These are phyloP conservation scores for Auxenochlorella pyrenoidosa DNA, from an alignment of 139 green algal species.

Conservation along the genomic window DNA sequence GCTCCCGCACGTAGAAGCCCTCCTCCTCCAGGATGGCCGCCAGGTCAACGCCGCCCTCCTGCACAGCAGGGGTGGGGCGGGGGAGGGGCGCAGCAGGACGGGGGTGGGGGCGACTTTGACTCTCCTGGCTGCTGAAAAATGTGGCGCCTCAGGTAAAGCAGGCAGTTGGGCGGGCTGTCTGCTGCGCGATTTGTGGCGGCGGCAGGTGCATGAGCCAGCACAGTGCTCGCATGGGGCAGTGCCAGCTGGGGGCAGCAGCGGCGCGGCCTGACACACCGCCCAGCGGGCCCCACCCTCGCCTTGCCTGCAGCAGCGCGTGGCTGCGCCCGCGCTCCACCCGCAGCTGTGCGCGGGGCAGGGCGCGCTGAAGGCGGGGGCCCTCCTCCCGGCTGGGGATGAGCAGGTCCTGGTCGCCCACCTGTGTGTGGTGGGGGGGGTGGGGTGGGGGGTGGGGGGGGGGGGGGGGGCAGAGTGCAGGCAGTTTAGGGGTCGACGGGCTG, in stretches of 20 bases:
- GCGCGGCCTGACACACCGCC: too few relatives aligned
- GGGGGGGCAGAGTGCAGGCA: too few relatives aligned
- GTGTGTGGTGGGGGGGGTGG: not conserved
- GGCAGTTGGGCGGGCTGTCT: too few relatives aligned
- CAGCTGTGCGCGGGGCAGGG: conserved; percentile 58
- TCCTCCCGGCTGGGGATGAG: conserved; percentile 76
- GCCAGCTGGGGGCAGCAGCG: too few relatives aligned
- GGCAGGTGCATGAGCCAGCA: too few relatives aligned
- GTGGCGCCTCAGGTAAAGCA: not conserved
- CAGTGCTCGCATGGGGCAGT: not conserved
- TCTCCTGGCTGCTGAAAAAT: not conserved
- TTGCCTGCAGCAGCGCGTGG: conserved; percentile 84
- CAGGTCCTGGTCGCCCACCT: conserved; percentile 46
- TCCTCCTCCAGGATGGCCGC: conserved; percentile 73
- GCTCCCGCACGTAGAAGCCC: conserved; percentile 75
- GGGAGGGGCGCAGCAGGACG: too few relatives aligned
- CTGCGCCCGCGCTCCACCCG: conserved; percentile 53
- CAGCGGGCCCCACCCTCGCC: too few relatives aligned
- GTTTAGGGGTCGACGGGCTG: too few relatives aligned
- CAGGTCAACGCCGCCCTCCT: conserved; percentile 81
- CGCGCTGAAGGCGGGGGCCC: conserved; percentile 56
- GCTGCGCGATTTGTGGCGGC: too few relatives aligned
- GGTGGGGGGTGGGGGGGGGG: too few relatives aligned
- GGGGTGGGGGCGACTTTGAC: not conserved
- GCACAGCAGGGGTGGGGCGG: not conserved